Conservation (phyloP, 768 basidiomycete genomes). For the Coprinellus aureogranulatus region DNA sequence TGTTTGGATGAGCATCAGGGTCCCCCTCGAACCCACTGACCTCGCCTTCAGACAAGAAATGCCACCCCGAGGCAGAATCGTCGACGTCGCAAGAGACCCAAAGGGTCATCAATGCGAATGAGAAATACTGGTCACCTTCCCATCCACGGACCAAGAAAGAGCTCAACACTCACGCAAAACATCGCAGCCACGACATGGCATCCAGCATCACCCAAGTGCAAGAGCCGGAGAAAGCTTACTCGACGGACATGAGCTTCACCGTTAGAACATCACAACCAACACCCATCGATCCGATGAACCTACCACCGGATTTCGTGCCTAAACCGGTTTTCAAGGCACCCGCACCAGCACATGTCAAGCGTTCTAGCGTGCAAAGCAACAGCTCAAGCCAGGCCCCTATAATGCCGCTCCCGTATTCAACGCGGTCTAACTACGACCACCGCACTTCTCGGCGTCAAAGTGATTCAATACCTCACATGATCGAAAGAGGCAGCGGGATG, state of each 20-base stretch:
- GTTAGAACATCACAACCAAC: neutral
- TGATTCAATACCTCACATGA: neutral
- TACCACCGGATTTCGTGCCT: neutral
- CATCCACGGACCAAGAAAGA: neutral
- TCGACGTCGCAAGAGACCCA: neutral
- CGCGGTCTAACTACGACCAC: neutral
- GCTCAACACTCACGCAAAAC: neutral
- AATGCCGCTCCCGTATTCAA: neutral
- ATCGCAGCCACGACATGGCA: neutral
- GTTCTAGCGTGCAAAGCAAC: neutral
- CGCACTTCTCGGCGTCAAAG: neutral
- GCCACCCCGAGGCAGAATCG: neutral
- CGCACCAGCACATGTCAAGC: neutral
- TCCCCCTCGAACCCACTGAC: no score
- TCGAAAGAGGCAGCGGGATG: neutral
- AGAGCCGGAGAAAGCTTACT: conserved; percentile 2
- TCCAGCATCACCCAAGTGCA: conserved; percentile 3
- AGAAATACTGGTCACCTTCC: no score
- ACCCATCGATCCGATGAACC: neutral
- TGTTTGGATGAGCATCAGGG: neutral
- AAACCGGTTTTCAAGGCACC: no score
- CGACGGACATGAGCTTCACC: neutral
- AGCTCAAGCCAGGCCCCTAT: neutral
- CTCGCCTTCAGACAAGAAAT: neutral
- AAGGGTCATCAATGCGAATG: neutral